These are phyloP conservation scores for Beauveria scarabaeidicola DNA, from an alignment of 2,329 filamentous ascomycete species.

Conservation along the genomic window DNA sequence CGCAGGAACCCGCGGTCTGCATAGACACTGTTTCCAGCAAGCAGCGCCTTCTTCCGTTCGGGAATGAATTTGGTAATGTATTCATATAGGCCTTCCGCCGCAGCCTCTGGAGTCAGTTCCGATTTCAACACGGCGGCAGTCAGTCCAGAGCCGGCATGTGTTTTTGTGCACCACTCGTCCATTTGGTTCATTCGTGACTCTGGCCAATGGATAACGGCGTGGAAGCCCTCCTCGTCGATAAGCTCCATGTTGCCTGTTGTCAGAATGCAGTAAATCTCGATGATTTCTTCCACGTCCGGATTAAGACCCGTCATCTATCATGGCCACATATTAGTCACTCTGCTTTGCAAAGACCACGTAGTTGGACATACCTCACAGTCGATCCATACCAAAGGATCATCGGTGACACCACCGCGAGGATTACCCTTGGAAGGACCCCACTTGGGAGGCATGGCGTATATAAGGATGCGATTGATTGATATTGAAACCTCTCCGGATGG, in stretches of 20 bases:
- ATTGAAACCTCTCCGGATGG: neutral
- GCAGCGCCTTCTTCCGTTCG: slow-evolving; percentile 54
- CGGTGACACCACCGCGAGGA: slow-evolving; percentile 15
- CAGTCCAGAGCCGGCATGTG: slow-evolving; percentile 74
- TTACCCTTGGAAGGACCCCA: slow-evolving; percentile 15
- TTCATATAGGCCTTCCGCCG: slow-evolving; percentile 61
- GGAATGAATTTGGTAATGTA: slow-evolving; percentile 73
- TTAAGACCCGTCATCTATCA: slow-evolving; percentile 76
- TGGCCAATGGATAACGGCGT: slow-evolving; percentile 67
- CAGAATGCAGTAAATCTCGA: slow-evolving; percentile 88
- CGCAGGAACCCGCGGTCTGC: slow-evolving; percentile 77
- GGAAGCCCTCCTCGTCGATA: slow-evolving; percentile 69
- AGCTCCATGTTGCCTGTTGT: slow-evolving; percentile 73
- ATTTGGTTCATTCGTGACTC: slow-evolving; percentile 65
- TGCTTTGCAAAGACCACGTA: neutral
- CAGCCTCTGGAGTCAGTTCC: slow-evolving; percentile 60
- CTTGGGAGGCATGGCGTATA: slow-evolving; percentile 7
- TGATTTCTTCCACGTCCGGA: slow-evolving; percentile 69
- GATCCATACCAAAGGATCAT: slow-evolving; percentile 74
- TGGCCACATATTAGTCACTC: neutral
- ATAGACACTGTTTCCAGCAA: slow-evolving; percentile 92
- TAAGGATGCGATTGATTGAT: neutral
- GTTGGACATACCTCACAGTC: slow-evolving; percentile 48
- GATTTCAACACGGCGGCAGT: slow-evolving; percentile 69
- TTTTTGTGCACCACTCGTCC: slow-evolving; percentile 79